Evolutionary conservation across 179 eudicot species (phyloP).

Genomic region (Carnegiea gigantea): DNA sequence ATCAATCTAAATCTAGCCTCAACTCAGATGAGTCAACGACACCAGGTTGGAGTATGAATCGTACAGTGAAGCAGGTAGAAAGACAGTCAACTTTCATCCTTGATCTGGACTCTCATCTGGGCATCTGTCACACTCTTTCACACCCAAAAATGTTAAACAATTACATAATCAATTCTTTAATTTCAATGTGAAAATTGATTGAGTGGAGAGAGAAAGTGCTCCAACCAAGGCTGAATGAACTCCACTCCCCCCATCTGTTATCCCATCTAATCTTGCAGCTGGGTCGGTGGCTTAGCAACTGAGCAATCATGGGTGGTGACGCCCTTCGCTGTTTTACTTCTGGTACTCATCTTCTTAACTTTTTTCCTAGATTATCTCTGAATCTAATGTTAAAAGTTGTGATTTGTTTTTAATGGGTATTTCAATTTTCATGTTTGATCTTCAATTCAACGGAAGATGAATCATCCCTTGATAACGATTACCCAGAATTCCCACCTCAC

Average conservation of each 20-base stretch:
- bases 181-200: background rate
- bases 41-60: background rate
- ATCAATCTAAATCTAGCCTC: background rate
- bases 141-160: background rate
- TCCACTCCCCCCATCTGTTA: background rate
- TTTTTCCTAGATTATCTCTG: background rate
- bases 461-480: slow-evolving; percentile 33
- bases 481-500: slow-evolving; percentile 22
- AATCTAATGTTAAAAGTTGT: background rate
- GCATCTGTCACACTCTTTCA: background rate
- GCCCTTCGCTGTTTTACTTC: slow-evolving; percentile 27
- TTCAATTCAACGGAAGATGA: slow-evolving; percentile 32
- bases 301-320: slow-evolving; percentile 36
- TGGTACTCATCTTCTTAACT: slow-evolving; percentile 14
- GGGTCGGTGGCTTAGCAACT: background rate
- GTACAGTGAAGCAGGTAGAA: background rate
- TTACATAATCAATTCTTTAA: background rate
- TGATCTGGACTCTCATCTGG: background rate
- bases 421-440: slow-evolving; percentile 4
- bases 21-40: background rate
- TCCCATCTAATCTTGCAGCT: background rate
- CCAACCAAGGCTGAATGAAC: background rate
- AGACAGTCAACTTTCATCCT: background rate
- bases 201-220: background rate
- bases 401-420: slow-evolving; percentile 9